Percentiles rank a stretch among this genome's conserved stretches.
phyloP scores from a whole-genome alignment of 2,329 filamentous ascomycete species.

The Cladophialophora psammophila region DNA sequence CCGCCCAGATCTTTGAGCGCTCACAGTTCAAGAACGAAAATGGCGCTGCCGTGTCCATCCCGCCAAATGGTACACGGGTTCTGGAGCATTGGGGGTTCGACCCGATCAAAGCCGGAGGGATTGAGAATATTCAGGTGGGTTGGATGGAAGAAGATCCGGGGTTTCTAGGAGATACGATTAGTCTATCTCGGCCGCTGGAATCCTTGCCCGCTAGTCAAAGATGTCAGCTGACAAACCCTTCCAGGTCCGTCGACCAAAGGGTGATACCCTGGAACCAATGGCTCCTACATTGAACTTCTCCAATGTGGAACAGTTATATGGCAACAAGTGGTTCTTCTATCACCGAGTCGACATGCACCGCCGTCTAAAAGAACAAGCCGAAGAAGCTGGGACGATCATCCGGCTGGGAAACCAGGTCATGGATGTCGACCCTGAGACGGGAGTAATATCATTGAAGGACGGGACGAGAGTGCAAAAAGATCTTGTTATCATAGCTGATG shows the following conservation, averaged over 20 bases:
- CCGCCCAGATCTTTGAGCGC: conserved; percentile 44
- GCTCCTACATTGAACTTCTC: conserved; percentile 38
- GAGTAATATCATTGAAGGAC: conserved; percentile 43
- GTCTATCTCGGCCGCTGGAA: neutral
- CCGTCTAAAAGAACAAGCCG: conserved; percentile 46
- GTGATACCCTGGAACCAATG: conserved; percentile 40
- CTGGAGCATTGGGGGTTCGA: conserved; percentile 44
- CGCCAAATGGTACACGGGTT: conserved; percentile 45
- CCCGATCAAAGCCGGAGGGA: conserved; percentile 38
- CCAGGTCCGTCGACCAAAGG: conserved; percentile 39
- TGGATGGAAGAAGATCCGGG: neutral
- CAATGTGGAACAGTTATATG: conserved; percentile 36
- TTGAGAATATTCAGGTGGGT: conserved; percentile 39
- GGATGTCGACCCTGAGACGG: conserved; percentile 40
- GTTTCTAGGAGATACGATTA: neutral
- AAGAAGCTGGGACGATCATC: conserved; percentile 39
- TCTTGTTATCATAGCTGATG: conserved; percentile 49
- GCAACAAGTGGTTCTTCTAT: conserved; percentile 44
- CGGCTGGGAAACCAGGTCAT: conserved; percentile 43
- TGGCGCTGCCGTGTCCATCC: conserved; percentile 46
- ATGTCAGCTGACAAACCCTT: neutral
- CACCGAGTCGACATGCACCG: conserved; percentile 55
- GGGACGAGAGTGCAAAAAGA: conserved; percentile 46
- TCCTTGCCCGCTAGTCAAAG: neutral
- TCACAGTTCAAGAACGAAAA: conserved; percentile 46